Base-by-base conservation (phyloP, 2,329 filamentous ascomycete species). In the Apiospora aurea region DNA sequence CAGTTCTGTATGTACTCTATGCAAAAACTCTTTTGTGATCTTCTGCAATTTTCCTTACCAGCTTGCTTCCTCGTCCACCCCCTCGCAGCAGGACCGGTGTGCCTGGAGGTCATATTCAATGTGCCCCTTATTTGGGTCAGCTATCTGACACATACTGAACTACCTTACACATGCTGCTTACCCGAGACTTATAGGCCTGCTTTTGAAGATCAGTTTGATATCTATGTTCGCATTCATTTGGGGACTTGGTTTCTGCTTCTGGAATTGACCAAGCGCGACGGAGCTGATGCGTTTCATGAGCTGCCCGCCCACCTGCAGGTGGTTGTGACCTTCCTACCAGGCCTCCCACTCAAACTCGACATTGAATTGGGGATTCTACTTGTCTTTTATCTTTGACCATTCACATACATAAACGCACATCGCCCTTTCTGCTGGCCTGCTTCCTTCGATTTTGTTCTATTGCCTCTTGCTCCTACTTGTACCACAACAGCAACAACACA, bases 401-500 rank as follows among this genome's bases (percentile, higher is more conserved):
- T 13, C n/a, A 26, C 21, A 46, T n/a, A 2, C n/a, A 26, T 10
- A 46, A 14, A 46, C 14, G 8, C 38, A n/a, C 5, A 21, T 8
- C 64, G 18, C 0, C 11, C 11, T 14, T 4, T n/a, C 61, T 66
- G n/a, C 18, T 18, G 21, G 41, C 1, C 34, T 0, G 11, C 5
- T 24, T 46, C 1, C 46, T n/a, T 49, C 1, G 8, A 13, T 8
- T 49, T 47, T 46, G 21, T 24, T 29, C 6, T 14, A n/a, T 46
- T 24, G n/a, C 41, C 43, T 5, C 13, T 69, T 21, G 16, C 43
- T 24, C 18, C 34, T 18, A 10, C 72, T 16, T 51, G 7, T 71
- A 72, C 2, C 41, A 75, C 74, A 73, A 75, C 74, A 68, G 46
- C 49, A 18, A 70, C 46, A 21, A 70, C 46, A 21, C 44, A n/a